A percentile compares a stretch with the other conserved stretches of the same genome.
phyloP scores from a whole-genome alignment of 192 early-diverging fungal genomes.

The Thoreauomyces humboldtii region DNA sequence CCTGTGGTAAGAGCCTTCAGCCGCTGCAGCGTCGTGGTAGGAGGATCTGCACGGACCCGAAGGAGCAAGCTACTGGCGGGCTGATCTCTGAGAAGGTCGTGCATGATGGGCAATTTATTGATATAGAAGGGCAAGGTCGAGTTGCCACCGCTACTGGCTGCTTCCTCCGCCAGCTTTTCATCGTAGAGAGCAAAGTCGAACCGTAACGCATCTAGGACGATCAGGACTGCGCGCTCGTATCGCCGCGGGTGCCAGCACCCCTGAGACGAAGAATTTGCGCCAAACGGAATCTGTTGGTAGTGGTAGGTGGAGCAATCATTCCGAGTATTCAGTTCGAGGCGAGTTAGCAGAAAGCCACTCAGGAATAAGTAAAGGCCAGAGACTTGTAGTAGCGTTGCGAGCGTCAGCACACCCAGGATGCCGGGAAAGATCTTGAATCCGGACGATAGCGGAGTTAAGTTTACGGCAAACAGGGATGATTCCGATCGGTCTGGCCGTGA shows the following conservation, averaged over 20 bases:
- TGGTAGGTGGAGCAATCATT: constrained; percentile 7
- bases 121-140: constrained; percentile 30
- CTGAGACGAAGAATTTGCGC: not conserved
- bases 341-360: constrained; percentile 39
- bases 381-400: constrained; percentile 24
- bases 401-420: not conserved
- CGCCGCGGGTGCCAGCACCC: constrained; percentile 28
- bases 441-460: not conserved
- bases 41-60: constrained; percentile 53
- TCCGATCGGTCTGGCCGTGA: not conserved
- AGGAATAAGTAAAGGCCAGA: constrained; percentile 22
- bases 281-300: not conserved
- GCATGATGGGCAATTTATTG: constrained; percentile 47
- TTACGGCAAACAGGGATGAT: not conserved
- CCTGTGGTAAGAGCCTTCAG: constrained; percentile 62
- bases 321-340: constrained; percentile 37
- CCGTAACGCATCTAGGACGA: constrained; percentile 57
- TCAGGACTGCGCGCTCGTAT: constrained; percentile 39
- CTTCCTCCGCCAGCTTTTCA: constrained; percentile 12
- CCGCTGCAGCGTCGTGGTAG: constrained; percentile 63
- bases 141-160: not conserved
- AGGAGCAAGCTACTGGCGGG: constrained; percentile 40
- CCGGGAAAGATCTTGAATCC: not conserved
- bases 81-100: constrained; percentile 17
- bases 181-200: constrained; percentile 47